Evolutionary conservation across 257 asterid genomes (phyloP), one percentile per base, ranked within the genome.

Genomic region (Scutellaria barbata): DNA sequence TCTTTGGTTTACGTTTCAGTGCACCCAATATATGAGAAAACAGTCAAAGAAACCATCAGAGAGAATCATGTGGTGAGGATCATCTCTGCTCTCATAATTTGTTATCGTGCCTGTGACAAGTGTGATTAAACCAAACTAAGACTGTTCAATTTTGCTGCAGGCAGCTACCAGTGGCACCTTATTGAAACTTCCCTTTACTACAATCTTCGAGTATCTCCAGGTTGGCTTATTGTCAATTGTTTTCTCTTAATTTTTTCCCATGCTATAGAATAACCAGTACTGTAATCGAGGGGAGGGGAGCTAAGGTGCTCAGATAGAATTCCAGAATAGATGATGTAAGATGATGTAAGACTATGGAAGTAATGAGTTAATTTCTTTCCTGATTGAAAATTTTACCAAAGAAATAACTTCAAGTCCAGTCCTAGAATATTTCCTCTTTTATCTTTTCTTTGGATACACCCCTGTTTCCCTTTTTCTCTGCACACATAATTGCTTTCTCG

Each of bases 171-270:
- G 77, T 33, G 98, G 96, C 79, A 57, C 51, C 77, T 85, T 91
- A 74, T 64, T 94, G 85, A 94, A 94, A 83, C 89, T 94, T 79
- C 89, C 97, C 17, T 91, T 85, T 45, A 91, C 98, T 25, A 91
- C 99, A 56, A 92, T 94, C 60, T 94, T 94, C 16, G 99, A 94
- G 83, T 89, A 94, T 82, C 90, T 88, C 53, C 98, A 94, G 99
- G 99, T 89, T 67, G 62, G 73, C 40, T 77, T 37, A 46, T 22
- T 68, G 54, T 73, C 25, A 8, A 13, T 0, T 0, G 1, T 62
- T 69, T 39, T 55, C 52, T 51, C 13, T 57, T 69, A 75, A 53
- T 56, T 55, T 11, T 25, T 46, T 1, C 22, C 51, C 25, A 10
- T 33, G 13, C 16, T 18, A 14, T 60, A 3, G 12, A 37, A 37